A percentile compares a stretch with the other conserved stretches of the same genome.
Conservation (phyloP, 768 basidiomycete genomes). For the Lentinula raphanica region DNA sequence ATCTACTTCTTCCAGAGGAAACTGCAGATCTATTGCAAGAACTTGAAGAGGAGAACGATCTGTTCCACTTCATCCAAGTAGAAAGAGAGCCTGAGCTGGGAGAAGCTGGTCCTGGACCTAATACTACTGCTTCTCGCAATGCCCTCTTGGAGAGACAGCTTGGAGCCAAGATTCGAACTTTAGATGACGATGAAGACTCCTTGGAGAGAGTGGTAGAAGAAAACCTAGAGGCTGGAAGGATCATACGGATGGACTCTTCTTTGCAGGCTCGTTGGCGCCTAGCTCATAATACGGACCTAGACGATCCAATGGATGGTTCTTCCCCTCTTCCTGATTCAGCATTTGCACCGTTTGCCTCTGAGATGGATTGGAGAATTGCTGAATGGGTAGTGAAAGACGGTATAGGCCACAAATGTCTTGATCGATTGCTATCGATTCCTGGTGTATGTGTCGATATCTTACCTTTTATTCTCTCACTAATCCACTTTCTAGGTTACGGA, state of each 20-base stretch:
- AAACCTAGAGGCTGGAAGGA: too few relatives aligned
- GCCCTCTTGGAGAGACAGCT: background rate
- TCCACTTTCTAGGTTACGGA: background rate
- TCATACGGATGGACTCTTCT: background rate
- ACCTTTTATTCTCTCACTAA: background rate
- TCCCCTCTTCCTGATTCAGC: background rate
- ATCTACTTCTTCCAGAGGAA: too few relatives aligned
- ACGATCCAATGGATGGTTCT: background rate
- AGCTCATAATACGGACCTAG: background rate
- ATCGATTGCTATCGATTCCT: constrained; percentile 18
- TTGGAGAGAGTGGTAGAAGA: too few relatives aligned
- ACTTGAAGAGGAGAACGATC: too few relatives aligned
- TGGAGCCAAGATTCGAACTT: background rate
- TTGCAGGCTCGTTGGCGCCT: background rate
- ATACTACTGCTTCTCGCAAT: background rate
- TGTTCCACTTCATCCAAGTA: too few relatives aligned
- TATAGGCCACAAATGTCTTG: constrained; percentile 16
- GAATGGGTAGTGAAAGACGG: too few relatives aligned
- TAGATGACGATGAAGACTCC: too few relatives aligned
- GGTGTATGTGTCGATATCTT: constrained; percentile 13
- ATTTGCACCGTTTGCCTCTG: constrained; percentile 14
- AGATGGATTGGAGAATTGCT: constrained; percentile 18
- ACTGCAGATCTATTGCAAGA: too few relatives aligned
- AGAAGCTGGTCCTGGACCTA: background rate
- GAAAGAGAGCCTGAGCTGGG: background rate